These are phyloP conservation scores for Deuterostichococcus epilithicus DNA, from an alignment of 139 green algal species.

Conservation along the genomic window DNA sequence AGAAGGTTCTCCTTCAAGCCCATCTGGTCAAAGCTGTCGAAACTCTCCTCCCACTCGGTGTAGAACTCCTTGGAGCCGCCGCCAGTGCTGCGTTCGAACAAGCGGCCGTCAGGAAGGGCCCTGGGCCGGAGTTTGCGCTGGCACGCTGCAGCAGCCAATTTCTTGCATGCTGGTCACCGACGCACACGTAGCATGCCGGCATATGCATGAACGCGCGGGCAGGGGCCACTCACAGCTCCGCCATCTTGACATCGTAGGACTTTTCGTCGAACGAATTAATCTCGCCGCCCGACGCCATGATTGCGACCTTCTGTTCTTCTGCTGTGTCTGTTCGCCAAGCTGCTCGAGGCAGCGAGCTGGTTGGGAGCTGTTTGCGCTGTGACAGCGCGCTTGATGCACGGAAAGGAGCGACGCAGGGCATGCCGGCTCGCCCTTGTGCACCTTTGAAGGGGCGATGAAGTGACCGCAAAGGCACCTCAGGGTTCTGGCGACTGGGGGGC, in stretches of 20 bases:
- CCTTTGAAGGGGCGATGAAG: too few relatives aligned
- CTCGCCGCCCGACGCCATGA: constrained; percentile 39
- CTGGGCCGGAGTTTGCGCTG: not conserved
- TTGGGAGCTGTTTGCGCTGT: too few relatives aligned
- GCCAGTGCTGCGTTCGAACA: constrained; percentile 48
- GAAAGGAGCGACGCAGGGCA: too few relatives aligned
- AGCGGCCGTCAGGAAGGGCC: not conserved
- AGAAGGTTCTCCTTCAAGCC: constrained; percentile 97
- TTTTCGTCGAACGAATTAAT: constrained; percentile 60
- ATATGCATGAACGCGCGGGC: not conserved
- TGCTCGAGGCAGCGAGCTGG: too few relatives aligned
- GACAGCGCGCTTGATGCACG: too few relatives aligned
- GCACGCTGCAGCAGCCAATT: not conserved
- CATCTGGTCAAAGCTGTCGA: constrained; percentile 98
- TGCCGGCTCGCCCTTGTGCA: too few relatives aligned
- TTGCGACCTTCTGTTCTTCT: constrained; percentile 9
- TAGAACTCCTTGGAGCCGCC: constrained; percentile 78
- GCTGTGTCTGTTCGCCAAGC: not conserved
- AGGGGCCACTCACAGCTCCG: constrained; percentile 51
- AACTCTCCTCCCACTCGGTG: constrained; percentile 96
- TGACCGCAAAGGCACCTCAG: too few relatives aligned
- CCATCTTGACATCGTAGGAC: constrained; percentile 83
- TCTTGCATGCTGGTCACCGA: not conserved
- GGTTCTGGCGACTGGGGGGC: too few relatives aligned
- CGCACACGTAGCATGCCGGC: not conserved